Evolutionary conservation across 2,329 filamentous ascomycete genomes (phyloP), one percentile per base, ranked within the genome.

Genomic region (Trichoderma afroharzianum): DNA sequence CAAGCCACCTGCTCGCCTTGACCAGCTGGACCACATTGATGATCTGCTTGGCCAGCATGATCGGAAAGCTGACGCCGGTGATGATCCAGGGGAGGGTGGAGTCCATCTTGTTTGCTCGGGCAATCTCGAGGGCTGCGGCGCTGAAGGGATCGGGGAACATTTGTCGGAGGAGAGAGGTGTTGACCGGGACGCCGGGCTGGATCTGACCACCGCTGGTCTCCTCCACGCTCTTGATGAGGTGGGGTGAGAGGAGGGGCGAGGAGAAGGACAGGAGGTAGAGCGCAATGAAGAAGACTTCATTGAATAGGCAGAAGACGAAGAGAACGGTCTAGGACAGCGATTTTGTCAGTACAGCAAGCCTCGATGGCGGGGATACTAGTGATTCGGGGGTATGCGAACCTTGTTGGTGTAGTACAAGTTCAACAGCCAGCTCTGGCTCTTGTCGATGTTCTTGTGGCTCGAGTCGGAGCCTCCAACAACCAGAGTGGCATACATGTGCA

Each of bases 371-470:
- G 24, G 73, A 24, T 72, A 59, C 28, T 73, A 15, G 58, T 18
- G 21, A 3, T 18, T 12, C 2, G 47, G 32, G 53, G 24, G 33
- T 74, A 70, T 68, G 67, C 68, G 71, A 84, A 97, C 95, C 88
- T 93, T 97, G 86, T 97, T 98, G 74, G 94, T 95, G 83, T 99
- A 99, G 86, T 99, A 99, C 71, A 97, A 86, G 82, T 97, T 96
- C 81, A 99, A 84, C 72, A 98, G 86, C 90, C 91, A 93, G 85
- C 93, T 97, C 81, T 94, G 87, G 80, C 89, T 93, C 82, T 92
- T 91, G 80, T 97, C 94, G 67, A 99, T 91, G 77, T 93, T 95
- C 90, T 99, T 99, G 85, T 99, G 96, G 84, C 94, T 91, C 74
- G 83, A 93, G 76, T 90, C 88, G 68, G 89, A 87, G 68, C 93